These are phyloP conservation scores for Pythium graminicola DNA, from an alignment of 352 stramenopile species.

Conservation along the genomic window DNA sequence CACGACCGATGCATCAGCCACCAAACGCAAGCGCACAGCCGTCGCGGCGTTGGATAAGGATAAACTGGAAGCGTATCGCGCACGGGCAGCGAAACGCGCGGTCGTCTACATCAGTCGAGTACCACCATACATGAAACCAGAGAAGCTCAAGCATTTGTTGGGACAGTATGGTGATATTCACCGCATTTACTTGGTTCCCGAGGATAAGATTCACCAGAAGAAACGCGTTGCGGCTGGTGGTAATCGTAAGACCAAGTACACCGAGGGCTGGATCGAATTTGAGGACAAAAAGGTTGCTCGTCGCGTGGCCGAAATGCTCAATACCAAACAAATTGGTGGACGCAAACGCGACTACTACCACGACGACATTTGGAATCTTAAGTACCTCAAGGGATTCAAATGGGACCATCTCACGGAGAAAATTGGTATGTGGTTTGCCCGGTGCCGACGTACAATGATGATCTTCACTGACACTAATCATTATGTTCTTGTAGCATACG, in stretches of 20 bases:
- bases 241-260: constrained; percentile 88
- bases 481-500: constrained; percentile 37
- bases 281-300: constrained; percentile 96
- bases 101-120: constrained; percentile 93
- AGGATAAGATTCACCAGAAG: constrained; percentile 92
- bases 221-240: constrained; percentile 84
- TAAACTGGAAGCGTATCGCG: constrained; percentile 23
- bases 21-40: constrained; percentile 16
- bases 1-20: background rate
- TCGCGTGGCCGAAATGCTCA: constrained; percentile 88
- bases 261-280: constrained; percentile 98
- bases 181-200: constrained; percentile 95
- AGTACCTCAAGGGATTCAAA: constrained; percentile 98
- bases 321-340: constrained; percentile 89
- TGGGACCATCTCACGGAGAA: constrained; percentile 99
- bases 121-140: constrained; percentile 95
- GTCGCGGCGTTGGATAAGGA: constrained; percentile 14
- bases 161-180: constrained; percentile 90
- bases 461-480: too few species aligned
- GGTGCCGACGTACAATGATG: too few species aligned
- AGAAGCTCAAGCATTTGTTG: constrained; percentile 93
- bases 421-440: constrained; percentile 83
- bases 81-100: constrained; percentile 18
- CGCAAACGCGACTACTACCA: constrained; percentile 96
- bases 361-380: constrained; percentile 98